A percentile compares a stretch with the other conserved stretches of the same genome.
Evolutionary conservation across 1,139 yeast species (phyloP).

Genomic region (Protomyces arabidopsidicola): DNA sequence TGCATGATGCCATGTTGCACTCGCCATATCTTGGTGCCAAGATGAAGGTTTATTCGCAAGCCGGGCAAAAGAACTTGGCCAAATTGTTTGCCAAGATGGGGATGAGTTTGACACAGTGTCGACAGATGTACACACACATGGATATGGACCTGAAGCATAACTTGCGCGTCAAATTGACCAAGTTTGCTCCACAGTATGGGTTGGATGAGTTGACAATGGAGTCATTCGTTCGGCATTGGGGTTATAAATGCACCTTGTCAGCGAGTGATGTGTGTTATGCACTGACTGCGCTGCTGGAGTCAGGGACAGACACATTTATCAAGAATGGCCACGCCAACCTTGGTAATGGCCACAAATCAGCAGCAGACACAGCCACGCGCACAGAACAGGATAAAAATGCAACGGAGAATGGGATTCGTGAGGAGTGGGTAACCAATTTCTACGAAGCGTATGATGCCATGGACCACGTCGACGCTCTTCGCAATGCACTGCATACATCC

Average conservation of each 20-base stretch:
- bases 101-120: constrained; percentile 77
- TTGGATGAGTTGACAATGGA: constrained; percentile 77
- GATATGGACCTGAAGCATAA: constrained; percentile 73
- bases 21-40: constrained; percentile 87
- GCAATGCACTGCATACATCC: constrained; percentile 73
- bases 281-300: constrained; percentile 73
- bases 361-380: constrained; percentile 11
- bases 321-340: constrained; percentile 27
- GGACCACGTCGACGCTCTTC: constrained; percentile 58
- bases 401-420: constrained; percentile 43
- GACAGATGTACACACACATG: constrained; percentile 90
- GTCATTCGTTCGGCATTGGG: constrained; percentile 81
- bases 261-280: constrained; percentile 95
- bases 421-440: constrained; percentile 80
- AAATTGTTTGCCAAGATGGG: constrained; percentile 97
- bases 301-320: constrained; percentile 35
- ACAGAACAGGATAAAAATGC: constrained; percentile 28
- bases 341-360: constrained; percentile 2
- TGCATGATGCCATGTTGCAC: constrained; percentile 84
- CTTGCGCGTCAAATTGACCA: constrained; percentile 62
- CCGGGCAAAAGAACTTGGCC: constrained; percentile 79
- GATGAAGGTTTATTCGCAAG: constrained; percentile 83
- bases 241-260: constrained; percentile 77
- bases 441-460: constrained; percentile 97
- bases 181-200: constrained; percentile 70